A percentile compares a stretch with the other conserved stretches of the same genome.
phyloP scores from a whole-genome alignment of 2,329 filamentous ascomycete species.

The Pestalotiopsis sp. region DNA sequence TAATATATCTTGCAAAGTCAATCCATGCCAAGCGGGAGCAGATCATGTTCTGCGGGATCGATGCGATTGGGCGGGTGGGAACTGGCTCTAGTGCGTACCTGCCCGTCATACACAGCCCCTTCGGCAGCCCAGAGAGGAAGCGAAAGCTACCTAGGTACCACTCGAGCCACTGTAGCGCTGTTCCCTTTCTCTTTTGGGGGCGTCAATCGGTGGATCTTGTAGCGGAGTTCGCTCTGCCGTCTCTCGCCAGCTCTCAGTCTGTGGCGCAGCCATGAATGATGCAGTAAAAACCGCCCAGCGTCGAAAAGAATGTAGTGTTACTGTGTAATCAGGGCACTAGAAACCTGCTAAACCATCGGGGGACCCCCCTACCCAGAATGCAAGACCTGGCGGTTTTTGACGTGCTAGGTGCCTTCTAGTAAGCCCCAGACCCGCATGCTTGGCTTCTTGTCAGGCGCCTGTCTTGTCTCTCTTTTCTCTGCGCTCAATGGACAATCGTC shows the following conservation, averaged over 20 bases:
- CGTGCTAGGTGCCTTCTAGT: not conserved
- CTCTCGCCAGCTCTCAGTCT: not conserved
- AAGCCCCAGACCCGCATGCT: not conserved
- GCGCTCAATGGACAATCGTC: not conserved
- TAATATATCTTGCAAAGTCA: too few species aligned
- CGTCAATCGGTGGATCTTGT: not conserved
- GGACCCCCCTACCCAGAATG: not conserved
- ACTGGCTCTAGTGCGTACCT: not conserved
- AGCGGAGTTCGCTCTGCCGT: not conserved
- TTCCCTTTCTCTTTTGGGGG: not conserved
- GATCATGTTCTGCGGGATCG: not conserved
- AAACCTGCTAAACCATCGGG: not conserved
- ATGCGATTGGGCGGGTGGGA: not conserved
- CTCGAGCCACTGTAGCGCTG: not conserved
- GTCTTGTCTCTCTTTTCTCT: not conserved
- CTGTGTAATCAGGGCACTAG: not conserved
- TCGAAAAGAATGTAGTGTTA: not conserved
- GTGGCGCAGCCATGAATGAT: not conserved
- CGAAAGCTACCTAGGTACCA: not conserved
- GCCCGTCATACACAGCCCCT: not conserved
- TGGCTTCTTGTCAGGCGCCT: not conserved
- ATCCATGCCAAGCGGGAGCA: too few species aligned
- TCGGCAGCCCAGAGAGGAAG: not conserved
- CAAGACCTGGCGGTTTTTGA: not conserved
- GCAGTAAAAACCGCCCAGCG: not conserved